A percentile compares a stretch with the other conserved stretches of the same genome.
Evolutionary conservation across 2,329 filamentous ascomycete genomes (phyloP).

Genomic region (Talaromyces rugulosus): DNA sequence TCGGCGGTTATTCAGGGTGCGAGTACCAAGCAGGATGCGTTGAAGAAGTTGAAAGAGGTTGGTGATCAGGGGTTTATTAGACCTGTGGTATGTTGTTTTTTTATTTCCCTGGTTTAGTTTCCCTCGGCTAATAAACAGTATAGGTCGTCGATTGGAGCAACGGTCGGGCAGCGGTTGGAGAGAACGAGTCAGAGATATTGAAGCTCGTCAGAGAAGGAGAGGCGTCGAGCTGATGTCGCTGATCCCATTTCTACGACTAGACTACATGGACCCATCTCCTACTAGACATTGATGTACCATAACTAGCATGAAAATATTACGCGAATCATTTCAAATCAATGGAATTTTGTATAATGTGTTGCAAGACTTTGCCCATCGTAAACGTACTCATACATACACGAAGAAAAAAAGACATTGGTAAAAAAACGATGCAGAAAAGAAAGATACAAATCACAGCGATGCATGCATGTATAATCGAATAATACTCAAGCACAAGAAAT

Average conservation of each 20-base stretch:
- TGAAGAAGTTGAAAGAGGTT: conserved; percentile 72
- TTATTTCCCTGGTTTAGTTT: not conserved
- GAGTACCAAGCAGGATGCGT: conserved; percentile 67
- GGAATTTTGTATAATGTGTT: not conserved
- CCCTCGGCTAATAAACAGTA: conserved; percentile 15
- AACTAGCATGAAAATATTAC: not conserved
- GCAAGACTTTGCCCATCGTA: not conserved
- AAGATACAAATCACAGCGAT: not conserved
- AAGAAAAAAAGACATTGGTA: not conserved
- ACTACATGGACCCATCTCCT: not conserved
- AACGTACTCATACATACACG: conserved; percentile 13
- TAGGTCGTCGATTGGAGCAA: conserved; percentile 86
- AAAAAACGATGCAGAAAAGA: not conserved
- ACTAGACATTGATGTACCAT: not conserved
- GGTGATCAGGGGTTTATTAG: conserved; percentile 60
- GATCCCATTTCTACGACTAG: not conserved
- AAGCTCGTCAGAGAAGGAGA: conserved; percentile 56
- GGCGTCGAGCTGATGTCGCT: conserved; percentile 2
- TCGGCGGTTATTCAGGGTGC: conserved; percentile 71
- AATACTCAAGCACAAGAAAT: not conserved
- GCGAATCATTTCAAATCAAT: not conserved
- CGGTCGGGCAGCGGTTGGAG: conserved; percentile 71
- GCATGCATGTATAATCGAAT: not conserved
- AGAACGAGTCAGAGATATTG: conserved; percentile 83
- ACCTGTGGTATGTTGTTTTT: conserved; percentile 63